Conservation (phyloP, 441 rosid species). For the Raphanus hybrid region DNA sequence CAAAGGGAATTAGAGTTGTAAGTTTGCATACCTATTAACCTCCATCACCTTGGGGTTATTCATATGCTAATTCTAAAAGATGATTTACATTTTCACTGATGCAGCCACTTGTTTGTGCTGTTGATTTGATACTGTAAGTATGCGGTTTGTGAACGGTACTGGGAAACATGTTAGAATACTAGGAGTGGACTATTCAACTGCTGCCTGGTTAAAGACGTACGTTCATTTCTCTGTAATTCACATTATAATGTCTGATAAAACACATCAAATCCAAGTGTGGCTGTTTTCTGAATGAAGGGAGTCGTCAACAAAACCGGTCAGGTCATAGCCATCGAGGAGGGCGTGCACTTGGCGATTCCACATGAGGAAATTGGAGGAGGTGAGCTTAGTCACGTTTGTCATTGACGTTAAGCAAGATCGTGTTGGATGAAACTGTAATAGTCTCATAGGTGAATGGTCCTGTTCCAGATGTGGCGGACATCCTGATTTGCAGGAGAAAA, state of each 20-base stretch:
- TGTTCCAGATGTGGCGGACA: too few relatives aligned
- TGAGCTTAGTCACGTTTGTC: too few relatives aligned
- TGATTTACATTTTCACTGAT: slow-evolving; percentile 23
- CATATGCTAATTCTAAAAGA: slow-evolving; percentile 74
- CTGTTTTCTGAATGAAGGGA: slow-evolving; percentile 39
- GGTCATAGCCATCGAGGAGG: slow-evolving; percentile 39
- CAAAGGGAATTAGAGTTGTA: too few relatives aligned
- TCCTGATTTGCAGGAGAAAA: too few relatives aligned
- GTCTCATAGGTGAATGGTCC: too few relatives aligned
- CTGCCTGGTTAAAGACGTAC: slow-evolving; percentile 82
- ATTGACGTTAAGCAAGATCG: too few relatives aligned
- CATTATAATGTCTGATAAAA: neutral
- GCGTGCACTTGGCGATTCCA: too few relatives aligned
- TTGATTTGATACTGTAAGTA: slow-evolving; percentile 72
- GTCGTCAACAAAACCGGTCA: too few relatives aligned
- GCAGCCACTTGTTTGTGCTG: slow-evolving; percentile 64
- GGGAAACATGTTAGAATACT: slow-evolving; percentile 60
- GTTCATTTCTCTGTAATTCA: slow-evolving; percentile 1
- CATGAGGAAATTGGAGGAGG: too few relatives aligned
- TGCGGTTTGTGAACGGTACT: slow-evolving; percentile 71
- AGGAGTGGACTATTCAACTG: slow-evolving; percentile 81
- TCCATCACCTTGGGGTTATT: too few relatives aligned
- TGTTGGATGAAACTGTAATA: too few relatives aligned
- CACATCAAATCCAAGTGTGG: slow-evolving; percentile 9
- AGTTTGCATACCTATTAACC: too few relatives aligned